Evolutionary conservation across 169 alveolate genomes (phyloP), one percentile per base, ranked within the genome.

Genomic region (Cryptosporidium parvum): DNA sequence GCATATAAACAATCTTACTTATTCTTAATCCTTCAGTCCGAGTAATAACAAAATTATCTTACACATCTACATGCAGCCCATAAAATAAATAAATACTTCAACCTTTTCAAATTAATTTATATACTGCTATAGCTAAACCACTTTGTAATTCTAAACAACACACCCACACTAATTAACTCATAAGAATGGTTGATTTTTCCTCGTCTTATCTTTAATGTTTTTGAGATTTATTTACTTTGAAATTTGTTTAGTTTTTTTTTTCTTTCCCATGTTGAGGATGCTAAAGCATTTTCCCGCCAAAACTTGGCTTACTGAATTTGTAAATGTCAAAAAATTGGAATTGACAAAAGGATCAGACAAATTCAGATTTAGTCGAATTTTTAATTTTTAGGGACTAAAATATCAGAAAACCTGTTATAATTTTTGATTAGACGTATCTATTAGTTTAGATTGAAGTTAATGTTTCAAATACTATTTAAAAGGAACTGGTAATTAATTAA

Each of bases 241-340:
- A 56, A n/a, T 56, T 56, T 56, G 12, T 26, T 21, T 56, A 16
- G 8, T 18, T 23, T 56, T 56, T 56, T 9, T 23, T 56, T 26
- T 21, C 37, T 1, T 26, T 26, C 35, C n/a, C 37, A 56, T n/a
- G 67, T 26, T n/a, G 67, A 56, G 67, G 67, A n/a, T 56, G 56
- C 21, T 14, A 48, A 48, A 5, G 23, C 6, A 48, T 48, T 48
- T 48, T 26, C 67, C 67, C 67, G 67, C 67, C 67, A 56, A 2
- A n/a, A n/a, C 35, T 26, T 23, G 67, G 67, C 67, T 56, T 56
- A 56, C 67, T 56, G 67, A 21, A 56, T 56, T 23, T n/a, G 37
- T 56, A 56, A 21, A 5, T n/a, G 67, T 56, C 67, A 56, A 56
- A 53, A 53, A 53, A 56, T 9, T 56, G 35, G 37, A 26, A 26